A percentile compares a stretch with the other conserved stretches of the same genome.
phyloP scores from a whole-genome alignment of 371 early-diverging fungal genomes.

The Nematocida major region DNA sequence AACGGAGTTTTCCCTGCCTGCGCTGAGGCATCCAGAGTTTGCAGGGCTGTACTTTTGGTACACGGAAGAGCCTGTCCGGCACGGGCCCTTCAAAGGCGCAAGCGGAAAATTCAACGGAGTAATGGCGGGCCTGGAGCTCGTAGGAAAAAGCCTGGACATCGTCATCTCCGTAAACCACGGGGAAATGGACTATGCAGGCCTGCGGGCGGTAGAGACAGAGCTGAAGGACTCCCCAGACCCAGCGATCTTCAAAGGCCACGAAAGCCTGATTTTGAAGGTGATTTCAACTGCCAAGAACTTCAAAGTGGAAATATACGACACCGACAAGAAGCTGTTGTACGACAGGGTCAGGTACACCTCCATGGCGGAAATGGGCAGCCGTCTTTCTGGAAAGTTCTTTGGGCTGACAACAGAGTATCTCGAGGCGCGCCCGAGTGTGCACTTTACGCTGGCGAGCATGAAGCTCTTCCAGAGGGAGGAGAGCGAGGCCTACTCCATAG shows the following conservation, averaged over 20 bases:
- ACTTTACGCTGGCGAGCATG: conserved; percentile 54
- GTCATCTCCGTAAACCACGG: conserved; percentile 62
- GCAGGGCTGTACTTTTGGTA: conserved; percentile 65
- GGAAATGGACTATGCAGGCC: conserved; percentile 23
- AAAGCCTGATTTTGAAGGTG: conserved; percentile 61
- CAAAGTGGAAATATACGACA: conserved; percentile 64
- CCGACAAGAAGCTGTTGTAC: conserved; percentile 56
- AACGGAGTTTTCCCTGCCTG: conserved; percentile 50
- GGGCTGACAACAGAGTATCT: conserved; percentile 60
- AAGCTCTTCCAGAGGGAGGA: conserved; percentile 58
- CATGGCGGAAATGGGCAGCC: conserved; percentile 19
- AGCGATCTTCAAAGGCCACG: conserved; percentile 56
- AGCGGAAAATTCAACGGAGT: conserved; percentile 59
- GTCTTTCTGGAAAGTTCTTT: conserved; percentile 62
- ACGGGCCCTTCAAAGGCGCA: conserved; percentile 61
- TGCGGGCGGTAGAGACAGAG: conserved; percentile 42
- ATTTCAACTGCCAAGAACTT: conserved; percentile 64
- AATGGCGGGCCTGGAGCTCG: conserved; percentile 64
- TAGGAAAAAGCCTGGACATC: conserved; percentile 52
- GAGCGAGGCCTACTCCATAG: conserved; percentile 51
- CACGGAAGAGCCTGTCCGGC: conserved; percentile 56
- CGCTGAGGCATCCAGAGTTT: conserved; percentile 53
- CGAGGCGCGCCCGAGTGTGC: conserved; percentile 44
- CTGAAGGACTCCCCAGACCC: conserved; percentile 63
- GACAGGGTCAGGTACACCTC: conserved; percentile 62